Conservation (phyloP, 371 early-diverging fungal genomes). For the Mortierella sp. region DNA sequence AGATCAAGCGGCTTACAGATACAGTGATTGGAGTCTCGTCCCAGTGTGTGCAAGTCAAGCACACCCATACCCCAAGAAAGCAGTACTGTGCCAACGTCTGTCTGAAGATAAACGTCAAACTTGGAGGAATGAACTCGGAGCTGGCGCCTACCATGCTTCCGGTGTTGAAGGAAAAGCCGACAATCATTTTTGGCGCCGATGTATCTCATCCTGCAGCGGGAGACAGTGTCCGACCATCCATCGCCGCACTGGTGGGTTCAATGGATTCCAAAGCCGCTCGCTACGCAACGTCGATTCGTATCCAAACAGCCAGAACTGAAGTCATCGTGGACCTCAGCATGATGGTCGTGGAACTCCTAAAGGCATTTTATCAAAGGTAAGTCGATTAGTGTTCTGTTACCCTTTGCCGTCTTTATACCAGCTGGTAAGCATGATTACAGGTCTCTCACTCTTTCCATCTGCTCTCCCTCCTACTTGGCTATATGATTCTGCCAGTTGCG, state of each 20-base stretch:
- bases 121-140: constrained; percentile 82
- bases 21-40: constrained; percentile 90
- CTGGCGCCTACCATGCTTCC: constrained; percentile 68
- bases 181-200: constrained; percentile 97
- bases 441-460: neutral
- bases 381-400: neutral
- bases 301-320: constrained; percentile 88
- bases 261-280: constrained; percentile 89
- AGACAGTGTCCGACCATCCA: constrained; percentile 78
- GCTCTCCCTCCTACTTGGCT: too few species aligned
- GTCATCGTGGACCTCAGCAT: constrained; percentile 85
- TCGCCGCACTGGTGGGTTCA: constrained; percentile 91
- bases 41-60: constrained; percentile 90
- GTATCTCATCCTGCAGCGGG: constrained; percentile 89
- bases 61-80: constrained; percentile 67
- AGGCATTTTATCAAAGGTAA: constrained; percentile 76
- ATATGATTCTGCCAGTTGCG: constrained; percentile 21
- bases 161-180: constrained; percentile 63
- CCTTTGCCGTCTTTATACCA: constrained; percentile 1
- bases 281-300: constrained; percentile 83
- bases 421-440: neutral
- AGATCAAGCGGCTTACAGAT: constrained; percentile 95
- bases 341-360: constrained; percentile 87
- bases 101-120: constrained; percentile 90
- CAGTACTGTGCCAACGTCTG: constrained; percentile 77